A percentile compares a stretch with the other conserved stretches of the same genome.
phyloP scores from a whole-genome alignment of 2,329 filamentous ascomycete species.

The Didymella exigua region DNA sequence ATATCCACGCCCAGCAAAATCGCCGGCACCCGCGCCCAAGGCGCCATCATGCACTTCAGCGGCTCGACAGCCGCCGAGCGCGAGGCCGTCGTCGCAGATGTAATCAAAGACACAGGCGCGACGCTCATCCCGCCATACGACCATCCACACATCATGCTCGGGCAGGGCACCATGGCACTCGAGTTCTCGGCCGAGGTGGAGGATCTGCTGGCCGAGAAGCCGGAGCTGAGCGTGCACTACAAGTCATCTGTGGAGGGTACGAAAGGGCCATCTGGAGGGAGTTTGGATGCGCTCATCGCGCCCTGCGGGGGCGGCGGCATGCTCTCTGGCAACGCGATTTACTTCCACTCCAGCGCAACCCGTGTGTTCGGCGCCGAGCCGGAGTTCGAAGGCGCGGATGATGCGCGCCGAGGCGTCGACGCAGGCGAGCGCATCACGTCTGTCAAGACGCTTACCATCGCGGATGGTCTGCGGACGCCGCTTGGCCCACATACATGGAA shows the following conservation, averaged over 20 bases:
- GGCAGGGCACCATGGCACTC: constrained; percentile 86
- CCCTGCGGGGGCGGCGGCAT: constrained; percentile 90
- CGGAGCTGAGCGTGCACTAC: constrained; percentile 19
- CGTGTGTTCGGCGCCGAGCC: constrained; percentile 88
- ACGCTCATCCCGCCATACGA: constrained; percentile 88
- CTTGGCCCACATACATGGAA: constrained; percentile 77
- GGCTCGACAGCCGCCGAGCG: constrained; percentile 81
- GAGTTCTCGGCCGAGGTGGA: constrained; percentile 79
- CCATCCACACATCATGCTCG: constrained; percentile 87
- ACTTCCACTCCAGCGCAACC: constrained; percentile 72
- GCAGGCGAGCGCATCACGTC: constrained; percentile 66
- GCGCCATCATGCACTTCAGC: constrained; percentile 78
- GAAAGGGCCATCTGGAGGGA: constrained; percentile 23
- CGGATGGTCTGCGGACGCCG: constrained; percentile 85
- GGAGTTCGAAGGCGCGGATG: constrained; percentile 80
- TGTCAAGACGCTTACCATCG: constrained; percentile 81
- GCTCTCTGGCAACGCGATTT: constrained; percentile 80
- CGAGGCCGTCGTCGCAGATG: constrained; percentile 73
- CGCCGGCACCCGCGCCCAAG: constrained; percentile 77
- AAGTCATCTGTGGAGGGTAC: neutral
- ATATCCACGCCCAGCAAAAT: constrained; percentile 88
- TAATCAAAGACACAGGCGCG: constrained; percentile 74
- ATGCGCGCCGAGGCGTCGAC: constrained; percentile 73
- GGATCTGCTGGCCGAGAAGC: constrained; percentile 52
- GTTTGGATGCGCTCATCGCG: constrained; percentile 66